These are phyloP conservation scores for Cryphonectria radicalis DNA, from an alignment of 2,329 filamentous ascomycete genomes.

Conservation along the genomic window DNA sequence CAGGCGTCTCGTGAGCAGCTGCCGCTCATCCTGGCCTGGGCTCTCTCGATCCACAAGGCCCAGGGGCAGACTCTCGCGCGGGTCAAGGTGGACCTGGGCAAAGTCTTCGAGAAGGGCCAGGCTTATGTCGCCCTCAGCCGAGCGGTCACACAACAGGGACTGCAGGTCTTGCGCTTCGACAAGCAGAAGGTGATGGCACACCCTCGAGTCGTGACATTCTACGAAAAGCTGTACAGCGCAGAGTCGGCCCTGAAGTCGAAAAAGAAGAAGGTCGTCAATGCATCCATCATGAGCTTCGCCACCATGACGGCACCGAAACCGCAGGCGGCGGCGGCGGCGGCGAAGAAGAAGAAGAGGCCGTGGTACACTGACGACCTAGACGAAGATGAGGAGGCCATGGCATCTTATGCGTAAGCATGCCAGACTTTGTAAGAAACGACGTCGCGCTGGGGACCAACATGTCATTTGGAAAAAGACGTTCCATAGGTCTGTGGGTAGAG, in stretches of 20 bases:
- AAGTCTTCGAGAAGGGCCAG: conserved; percentile 95
- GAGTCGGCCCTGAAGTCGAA: conserved; percentile 46
- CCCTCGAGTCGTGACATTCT: conserved; percentile 82
- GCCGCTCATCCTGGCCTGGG: conserved; percentile 94
- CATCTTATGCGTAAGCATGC: conserved; percentile 20
- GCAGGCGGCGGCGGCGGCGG: not conserved
- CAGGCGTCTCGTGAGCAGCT: conserved; percentile 84
- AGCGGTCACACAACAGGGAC: conserved; percentile 82
- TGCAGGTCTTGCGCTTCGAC: conserved; percentile 89
- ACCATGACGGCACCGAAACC: conserved; percentile 37
- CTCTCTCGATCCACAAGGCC: conserved; percentile 95
- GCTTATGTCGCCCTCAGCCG: conserved; percentile 96
- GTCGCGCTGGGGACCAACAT: not conserved
- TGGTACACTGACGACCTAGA: conserved; percentile 25
- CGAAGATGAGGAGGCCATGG: conserved; percentile 29
- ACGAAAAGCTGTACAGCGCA: conserved; percentile 77
- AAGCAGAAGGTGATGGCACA: conserved; percentile 94
- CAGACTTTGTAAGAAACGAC: not conserved
- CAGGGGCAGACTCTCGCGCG: conserved; percentile 93
- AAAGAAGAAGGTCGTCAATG: conserved; percentile 36
- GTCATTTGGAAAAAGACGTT: not conserved
- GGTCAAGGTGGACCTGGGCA: conserved; percentile 91
- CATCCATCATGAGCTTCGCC: conserved; percentile 47
- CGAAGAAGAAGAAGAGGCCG: conserved; percentile 28
- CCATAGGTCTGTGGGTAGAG: too few relatives aligned